phyloP scores from a whole-genome alignment of 2,329 filamentous ascomycete species.

The Arthrobotrys megalospora region DNA sequence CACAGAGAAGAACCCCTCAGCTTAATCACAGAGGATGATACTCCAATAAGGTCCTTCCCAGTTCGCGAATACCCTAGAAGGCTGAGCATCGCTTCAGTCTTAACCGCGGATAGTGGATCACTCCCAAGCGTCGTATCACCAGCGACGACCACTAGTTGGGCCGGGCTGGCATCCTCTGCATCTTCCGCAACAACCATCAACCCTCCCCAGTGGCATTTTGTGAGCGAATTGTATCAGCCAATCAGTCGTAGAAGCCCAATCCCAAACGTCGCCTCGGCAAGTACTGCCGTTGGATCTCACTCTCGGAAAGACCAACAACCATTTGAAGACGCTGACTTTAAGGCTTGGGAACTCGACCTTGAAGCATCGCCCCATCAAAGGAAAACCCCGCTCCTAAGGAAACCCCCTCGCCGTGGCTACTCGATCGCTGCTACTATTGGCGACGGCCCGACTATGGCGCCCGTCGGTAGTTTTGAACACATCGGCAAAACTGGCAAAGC shows the following conservation, averaged over 20 bases:
- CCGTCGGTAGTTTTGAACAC: slow-evolving; percentile 24
- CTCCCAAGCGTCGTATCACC: slow-evolving; percentile 56
- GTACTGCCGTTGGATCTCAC: slow-evolving; percentile 48
- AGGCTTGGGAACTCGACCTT: slow-evolving; percentile 53
- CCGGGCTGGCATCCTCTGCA: slow-evolving; percentile 49
- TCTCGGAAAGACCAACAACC: slow-evolving; percentile 46
- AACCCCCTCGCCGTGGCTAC: slow-evolving; percentile 29
- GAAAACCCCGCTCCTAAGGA: slow-evolving; percentile 29
- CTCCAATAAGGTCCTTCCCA: slow-evolving; percentile 57
- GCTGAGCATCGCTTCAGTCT: slow-evolving; percentile 59
- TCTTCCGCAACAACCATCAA: slow-evolving; percentile 57
- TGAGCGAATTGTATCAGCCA: slow-evolving; percentile 58
- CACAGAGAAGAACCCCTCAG: slow-evolving; percentile 49
- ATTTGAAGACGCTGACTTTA: slow-evolving; percentile 46
- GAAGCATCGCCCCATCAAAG: slow-evolving; percentile 34
- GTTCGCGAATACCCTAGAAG: slow-evolving; percentile 58
- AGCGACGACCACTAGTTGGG: slow-evolving; percentile 56
- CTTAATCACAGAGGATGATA: slow-evolving; percentile 53
- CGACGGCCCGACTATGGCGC: slow-evolving; percentile 19
- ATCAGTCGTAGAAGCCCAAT: slow-evolving; percentile 50
- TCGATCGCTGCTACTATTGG: slow-evolving; percentile 4
- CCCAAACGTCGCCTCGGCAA: slow-evolving; percentile 39
- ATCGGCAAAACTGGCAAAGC: neutral
- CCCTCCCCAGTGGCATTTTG: slow-evolving; percentile 56
- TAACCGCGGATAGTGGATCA: slow-evolving; percentile 58